These are phyloP conservation scores for Fagopyrum esculentum DNA, from an alignment of 148 eudicot genomes.

Conservation along the genomic window DNA sequence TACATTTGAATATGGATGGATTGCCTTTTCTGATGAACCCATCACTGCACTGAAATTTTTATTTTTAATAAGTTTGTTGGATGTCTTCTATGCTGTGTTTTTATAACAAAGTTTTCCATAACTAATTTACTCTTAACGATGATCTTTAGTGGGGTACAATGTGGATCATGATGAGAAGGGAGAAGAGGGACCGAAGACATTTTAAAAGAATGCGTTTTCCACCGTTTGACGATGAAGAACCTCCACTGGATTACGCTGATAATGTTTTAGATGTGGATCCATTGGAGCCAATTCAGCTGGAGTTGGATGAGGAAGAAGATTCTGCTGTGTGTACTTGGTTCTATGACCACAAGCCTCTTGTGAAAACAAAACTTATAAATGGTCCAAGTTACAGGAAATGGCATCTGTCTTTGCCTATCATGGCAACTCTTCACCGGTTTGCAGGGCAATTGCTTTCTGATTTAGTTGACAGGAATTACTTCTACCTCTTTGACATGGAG, in stretches of 20 bases:
- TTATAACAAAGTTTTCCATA: neutral
- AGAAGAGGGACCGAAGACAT: slow-evolving; percentile 92
- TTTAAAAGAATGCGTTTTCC: slow-evolving; percentile 99
- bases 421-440: slow-evolving; percentile 96
- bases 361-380: slow-evolving; percentile 91
- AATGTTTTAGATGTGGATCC: slow-evolving; percentile 98
- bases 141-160: slow-evolving; percentile 88
- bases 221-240: slow-evolving; percentile 99
- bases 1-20: neutral
- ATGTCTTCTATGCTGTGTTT: neutral
- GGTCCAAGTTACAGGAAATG: slow-evolving; percentile 95
- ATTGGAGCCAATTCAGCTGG: slow-evolving; percentile 90
- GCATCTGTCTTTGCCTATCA: slow-evolving; percentile 96
- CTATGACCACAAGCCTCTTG: slow-evolving; percentile 95
- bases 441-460: slow-evolving; percentile 97
- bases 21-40: neutral
- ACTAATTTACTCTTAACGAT: neutral
- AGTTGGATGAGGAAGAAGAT: slow-evolving; percentile 95
- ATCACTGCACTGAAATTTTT: neutral
- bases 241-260: slow-evolving; percentile 97
- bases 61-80: neutral
- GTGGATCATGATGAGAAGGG: slow-evolving; percentile 99
- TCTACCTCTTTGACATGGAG: slow-evolving; percentile 97
- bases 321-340: slow-evolving; percentile 95
- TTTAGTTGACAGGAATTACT: slow-evolving; percentile 85